A percentile compares a stretch with the other conserved stretches of the same genome.
phyloP scores from a whole-genome alignment of 306 rosid genomes.

The Medicago ruthenica region DNA sequence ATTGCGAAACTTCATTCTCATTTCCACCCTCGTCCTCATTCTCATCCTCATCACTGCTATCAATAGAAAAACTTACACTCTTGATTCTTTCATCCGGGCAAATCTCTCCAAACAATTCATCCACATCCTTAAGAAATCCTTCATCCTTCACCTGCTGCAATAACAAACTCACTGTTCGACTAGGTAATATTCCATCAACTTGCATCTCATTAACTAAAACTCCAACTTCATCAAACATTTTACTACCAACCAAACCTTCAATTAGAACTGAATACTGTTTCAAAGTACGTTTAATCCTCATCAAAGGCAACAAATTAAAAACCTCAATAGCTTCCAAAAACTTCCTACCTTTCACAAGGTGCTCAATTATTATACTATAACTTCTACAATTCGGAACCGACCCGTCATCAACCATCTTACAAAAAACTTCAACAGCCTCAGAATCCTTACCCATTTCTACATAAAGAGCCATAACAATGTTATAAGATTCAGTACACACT shows the following conservation, averaged over 20 bases:
- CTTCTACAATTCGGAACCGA: conserved; percentile 74
- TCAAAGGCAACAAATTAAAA: conserved; percentile 60
- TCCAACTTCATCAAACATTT: conserved; percentile 58
- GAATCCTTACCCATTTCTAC: conserved; percentile 57
- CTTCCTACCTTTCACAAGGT: conserved; percentile 63
- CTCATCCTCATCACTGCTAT: conserved; percentile 50
- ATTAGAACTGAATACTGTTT: conserved; percentile 60
- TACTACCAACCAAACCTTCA: conserved; percentile 53
- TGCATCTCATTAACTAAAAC: conserved; percentile 68
- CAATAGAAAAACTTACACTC: conserved; percentile 52
- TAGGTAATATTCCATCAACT: conserved; percentile 75
- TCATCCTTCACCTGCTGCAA: conserved; percentile 59
- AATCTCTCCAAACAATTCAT: conserved; percentile 56
- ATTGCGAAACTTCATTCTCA: conserved; percentile 31
- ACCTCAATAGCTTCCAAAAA: conserved; percentile 62
- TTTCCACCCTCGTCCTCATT: conserved; percentile 39
- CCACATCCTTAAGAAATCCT: conserved; percentile 56
- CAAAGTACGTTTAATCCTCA: conserved; percentile 76
- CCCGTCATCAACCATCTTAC: conserved; percentile 67
- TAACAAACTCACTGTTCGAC: conserved; percentile 56
- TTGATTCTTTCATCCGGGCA: conserved; percentile 59
- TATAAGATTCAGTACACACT: conserved; percentile 67
- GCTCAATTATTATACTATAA: conserved; percentile 73
- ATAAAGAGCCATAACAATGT: conserved; percentile 70
- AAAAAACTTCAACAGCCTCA: conserved; percentile 61